phyloP scores from a whole-genome alignment of 768 basidiomycete genomes.

The Psilocybe cyanescens region DNA sequence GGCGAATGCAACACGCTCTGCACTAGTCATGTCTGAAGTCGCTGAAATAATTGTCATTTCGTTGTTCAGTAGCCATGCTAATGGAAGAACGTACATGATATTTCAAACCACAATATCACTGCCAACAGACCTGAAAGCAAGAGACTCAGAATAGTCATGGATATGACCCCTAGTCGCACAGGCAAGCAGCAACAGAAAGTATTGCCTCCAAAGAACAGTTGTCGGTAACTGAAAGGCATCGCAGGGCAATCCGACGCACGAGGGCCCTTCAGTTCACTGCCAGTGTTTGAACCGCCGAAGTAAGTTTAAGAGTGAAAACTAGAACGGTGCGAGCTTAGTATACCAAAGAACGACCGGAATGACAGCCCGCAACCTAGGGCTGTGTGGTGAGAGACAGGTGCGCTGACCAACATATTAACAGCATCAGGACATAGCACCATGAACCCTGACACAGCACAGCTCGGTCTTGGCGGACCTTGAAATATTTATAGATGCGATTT shows the following conservation, averaged over 20 bases:
- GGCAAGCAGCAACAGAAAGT: conserved; percentile 69
- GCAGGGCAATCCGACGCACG: background rate
- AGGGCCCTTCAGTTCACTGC: too few relatives aligned
- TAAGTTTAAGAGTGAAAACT: background rate
- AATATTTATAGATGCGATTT: background rate
- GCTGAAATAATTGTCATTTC: conserved; percentile 24
- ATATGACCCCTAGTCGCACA: conserved; percentile 61
- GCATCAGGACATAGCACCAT: background rate
- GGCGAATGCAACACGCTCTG: conserved; percentile 46
- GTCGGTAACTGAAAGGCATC: conserved; percentile 49
- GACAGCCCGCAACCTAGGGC: background rate
- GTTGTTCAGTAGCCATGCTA: background rate
- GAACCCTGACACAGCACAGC: background rate
- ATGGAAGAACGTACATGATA: conserved; percentile 44
- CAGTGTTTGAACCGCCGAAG: background rate
- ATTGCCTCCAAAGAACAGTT: conserved; percentile 50
- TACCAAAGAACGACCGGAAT: too few relatives aligned
- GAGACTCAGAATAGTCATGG: conserved; percentile 56
- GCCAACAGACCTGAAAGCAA: conserved; percentile 57
- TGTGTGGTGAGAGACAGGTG: background rate
- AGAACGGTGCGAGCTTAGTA: too few relatives aligned
- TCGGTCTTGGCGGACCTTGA: background rate
- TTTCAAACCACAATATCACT: conserved; percentile 63
- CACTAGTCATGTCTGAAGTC: conserved; percentile 36
- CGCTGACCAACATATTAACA: background rate